Base-by-base conservation (phyloP, 345 rosid species). In the Physaria fendleri region DNA sequence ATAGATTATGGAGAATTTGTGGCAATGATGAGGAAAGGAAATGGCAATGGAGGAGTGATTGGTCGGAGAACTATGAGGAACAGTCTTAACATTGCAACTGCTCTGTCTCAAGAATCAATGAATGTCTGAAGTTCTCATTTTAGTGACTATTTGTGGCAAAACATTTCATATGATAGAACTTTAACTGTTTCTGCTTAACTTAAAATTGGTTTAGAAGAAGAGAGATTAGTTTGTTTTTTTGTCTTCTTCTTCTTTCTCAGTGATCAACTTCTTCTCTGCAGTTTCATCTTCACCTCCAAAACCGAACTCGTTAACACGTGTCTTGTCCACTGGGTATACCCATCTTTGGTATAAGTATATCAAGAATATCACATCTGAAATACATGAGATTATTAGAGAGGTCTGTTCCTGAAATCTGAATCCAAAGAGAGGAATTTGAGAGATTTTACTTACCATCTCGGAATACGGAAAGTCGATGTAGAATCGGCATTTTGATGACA, bases 401-500 rank as follows among this genome's bases (percentile, higher is more conserved):
- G 33, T 6, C 32, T 30, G 39, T 63, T 44, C 47, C 25, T 28
- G n/a, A 47, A 62, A 63, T 14, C 56, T 60, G 21, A 62, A 8
- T 37, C n/a, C n/a, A n/a, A n/a, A n/a, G n/a, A n/a, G n/a, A n/a
- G n/a, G n/a, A n/a, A n/a, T 29, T 21, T 10, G 5, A n/a, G 15
- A 15, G 45, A 54, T 11, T 39, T 57, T 43, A 71, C 84, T 80
- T 17, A 93, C 95, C 99, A 74, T 90, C 99, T 40, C 97, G 85
- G 79, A 86, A 94, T 58, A 90, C 97, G 9, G 98, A 92, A 30
- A 92, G 95, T 18, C 97, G 75, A 76, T 94, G 99, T 24, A 94
- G 77, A 10, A 54, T 78, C 22, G 99, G 99, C 99, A 94, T 94
- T 76, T 94, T 94, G 48, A 94, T 94, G 74, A 94, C 99, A 22